Conservation (phyloP, 2,329 filamentous ascomycete species). For the Alternaria triticimaculans region DNA sequence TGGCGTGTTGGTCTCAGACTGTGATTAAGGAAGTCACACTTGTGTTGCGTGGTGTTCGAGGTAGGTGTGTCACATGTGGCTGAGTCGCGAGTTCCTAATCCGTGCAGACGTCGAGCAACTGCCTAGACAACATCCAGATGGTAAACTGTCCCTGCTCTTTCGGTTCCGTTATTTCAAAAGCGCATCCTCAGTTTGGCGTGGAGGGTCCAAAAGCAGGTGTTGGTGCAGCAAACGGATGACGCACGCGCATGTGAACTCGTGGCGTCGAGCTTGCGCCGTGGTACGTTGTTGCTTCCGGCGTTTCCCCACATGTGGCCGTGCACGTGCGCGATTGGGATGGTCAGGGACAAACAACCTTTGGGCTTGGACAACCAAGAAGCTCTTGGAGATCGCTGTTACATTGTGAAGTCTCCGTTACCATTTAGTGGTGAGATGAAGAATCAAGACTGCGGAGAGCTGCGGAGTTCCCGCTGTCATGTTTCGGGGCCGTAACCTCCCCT, state of each 20-base stretch:
- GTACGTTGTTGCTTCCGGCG: conserved; percentile 9
- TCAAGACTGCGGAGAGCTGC: not conserved
- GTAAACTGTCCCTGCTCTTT: not conserved
- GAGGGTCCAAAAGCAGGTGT: not conserved
- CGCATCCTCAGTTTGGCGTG: not conserved
- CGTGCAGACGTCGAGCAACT: not conserved
- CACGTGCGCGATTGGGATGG: conserved; percentile 13
- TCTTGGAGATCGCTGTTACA: not conserved
- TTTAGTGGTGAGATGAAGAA: not conserved
- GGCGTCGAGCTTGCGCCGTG: conserved; percentile 13
- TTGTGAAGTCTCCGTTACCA: not conserved
- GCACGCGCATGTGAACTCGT: conserved; percentile 15
- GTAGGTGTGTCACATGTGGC: conserved; percentile 17
- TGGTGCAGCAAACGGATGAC: conserved; percentile 10
- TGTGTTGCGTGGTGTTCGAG: not conserved
- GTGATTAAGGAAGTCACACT: not conserved
- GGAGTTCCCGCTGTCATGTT: conserved; percentile 17
- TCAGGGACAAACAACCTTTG: conserved; percentile 10
- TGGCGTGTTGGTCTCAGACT: not conserved
- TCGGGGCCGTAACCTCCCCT: conserved; percentile 1
- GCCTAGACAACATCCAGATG: not conserved
- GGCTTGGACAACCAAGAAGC: not conserved
- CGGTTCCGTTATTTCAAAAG: not conserved
- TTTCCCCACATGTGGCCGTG: conserved; percentile 16
- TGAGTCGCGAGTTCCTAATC: not conserved